phyloP scores from a whole-genome alignment of 2,329 filamentous ascomycete genomes.

The Ophiognomonia clavigignenti-juglandacearum region DNA sequence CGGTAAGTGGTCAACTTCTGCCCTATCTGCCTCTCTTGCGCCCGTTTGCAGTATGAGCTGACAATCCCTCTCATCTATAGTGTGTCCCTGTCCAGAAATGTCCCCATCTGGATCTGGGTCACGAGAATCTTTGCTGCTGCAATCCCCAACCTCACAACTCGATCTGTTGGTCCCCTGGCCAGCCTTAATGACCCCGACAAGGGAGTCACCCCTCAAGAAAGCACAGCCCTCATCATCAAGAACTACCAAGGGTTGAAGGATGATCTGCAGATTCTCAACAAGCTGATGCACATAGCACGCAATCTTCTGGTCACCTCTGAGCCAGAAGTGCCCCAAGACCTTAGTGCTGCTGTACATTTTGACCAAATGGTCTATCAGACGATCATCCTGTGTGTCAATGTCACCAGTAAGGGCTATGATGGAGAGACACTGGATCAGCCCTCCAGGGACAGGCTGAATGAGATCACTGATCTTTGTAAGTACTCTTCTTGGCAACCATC shows the following conservation, averaged over 20 bases:
- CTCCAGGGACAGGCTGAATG: conserved; percentile 52
- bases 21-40: too few species aligned
- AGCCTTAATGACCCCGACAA: conserved; percentile 50
- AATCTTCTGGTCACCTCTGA: conserved; percentile 61
- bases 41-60: neutral
- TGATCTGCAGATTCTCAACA: conserved; percentile 59
- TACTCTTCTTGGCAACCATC: conserved; percentile 3
- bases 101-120: conserved; percentile 62
- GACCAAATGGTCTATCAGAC: conserved; percentile 63
- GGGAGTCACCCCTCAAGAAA: conserved; percentile 56
- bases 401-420: conserved; percentile 63
- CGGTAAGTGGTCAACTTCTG: conserved; percentile 35
- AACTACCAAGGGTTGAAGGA: conserved; percentile 58
- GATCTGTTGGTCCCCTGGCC: conserved; percentile 53
- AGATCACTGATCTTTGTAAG: conserved; percentile 62
- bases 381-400: conserved; percentile 61
- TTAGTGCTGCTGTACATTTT: conserved; percentile 59
- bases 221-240: conserved; percentile 57
- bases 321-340: conserved; percentile 60
- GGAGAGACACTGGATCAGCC: conserved; percentile 57
- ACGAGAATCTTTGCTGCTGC: conserved; percentile 57
- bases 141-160: conserved; percentile 54
- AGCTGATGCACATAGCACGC: conserved; percentile 61
- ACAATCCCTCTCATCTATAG: conserved; percentile 31
- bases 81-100: conserved; percentile 56